A percentile compares a stretch with the other conserved stretches of the same genome.
Evolutionary conservation across 805 yeast species (phyloP).

Genomic region (Wickerhamiella dianesei): DNA sequence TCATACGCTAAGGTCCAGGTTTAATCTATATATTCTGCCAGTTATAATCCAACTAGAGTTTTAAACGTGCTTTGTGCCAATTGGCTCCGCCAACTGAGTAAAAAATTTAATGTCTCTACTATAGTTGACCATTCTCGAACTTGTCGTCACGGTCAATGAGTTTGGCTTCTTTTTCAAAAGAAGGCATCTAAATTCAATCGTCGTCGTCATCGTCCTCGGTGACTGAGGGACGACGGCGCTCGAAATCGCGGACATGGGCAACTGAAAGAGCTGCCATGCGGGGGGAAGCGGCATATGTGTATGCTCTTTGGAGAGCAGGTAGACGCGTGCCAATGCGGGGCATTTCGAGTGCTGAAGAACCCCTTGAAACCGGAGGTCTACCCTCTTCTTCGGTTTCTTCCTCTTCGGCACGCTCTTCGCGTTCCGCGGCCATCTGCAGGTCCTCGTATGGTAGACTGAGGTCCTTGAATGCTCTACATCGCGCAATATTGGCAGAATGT

Average conservation of each 20-base stretch:
- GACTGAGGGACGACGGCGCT: constrained; percentile 5
- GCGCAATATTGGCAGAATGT: constrained; percentile 77
- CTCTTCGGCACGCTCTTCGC: background rate
- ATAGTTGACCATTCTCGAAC: too few species aligned
- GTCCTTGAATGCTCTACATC: constrained; percentile 79
- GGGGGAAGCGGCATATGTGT: constrained; percentile 1
- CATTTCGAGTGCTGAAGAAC: background rate
- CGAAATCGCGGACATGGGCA: constrained; percentile 9
- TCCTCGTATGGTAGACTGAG: constrained; percentile 63
- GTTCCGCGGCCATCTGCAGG: background rate
- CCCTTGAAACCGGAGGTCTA: background rate
- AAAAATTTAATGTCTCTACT: too few species aligned
- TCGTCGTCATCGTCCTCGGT: constrained; percentile 3
- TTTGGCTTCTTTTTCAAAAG: too few species aligned
- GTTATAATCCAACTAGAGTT: too few species aligned
- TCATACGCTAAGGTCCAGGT: constrained; percentile 88
- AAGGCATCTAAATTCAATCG: too few species aligned
- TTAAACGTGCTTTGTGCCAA: too few species aligned
- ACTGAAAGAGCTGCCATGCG: background rate
- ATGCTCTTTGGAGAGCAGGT: background rate
- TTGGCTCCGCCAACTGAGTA: too few species aligned
- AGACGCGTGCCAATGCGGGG: background rate
- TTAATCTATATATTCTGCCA: too few species aligned
- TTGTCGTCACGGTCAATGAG: too few species aligned
- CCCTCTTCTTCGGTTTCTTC: background rate